Evolutionary conservation across 768 basidiomycete species (phyloP).

Genomic region (Collybia sp.): DNA sequence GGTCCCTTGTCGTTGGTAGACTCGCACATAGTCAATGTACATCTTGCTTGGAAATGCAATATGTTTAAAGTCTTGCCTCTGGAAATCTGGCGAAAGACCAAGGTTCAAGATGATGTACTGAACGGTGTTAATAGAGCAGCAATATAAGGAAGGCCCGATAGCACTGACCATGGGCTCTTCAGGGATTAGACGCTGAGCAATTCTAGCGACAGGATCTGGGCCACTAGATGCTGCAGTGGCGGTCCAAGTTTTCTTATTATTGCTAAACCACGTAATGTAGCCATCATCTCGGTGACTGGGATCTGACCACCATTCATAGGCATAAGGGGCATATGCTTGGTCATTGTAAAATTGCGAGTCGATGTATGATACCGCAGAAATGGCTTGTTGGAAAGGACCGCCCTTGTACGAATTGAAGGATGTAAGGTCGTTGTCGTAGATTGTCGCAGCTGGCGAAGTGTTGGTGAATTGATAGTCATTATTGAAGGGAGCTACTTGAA

Average conservation of each 20-base stretch:
- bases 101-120: slow-evolving; percentile 85
- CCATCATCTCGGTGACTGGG: slow-evolving; percentile 61
- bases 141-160: slow-evolving; percentile 2
- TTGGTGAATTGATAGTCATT: slow-evolving; percentile 59
- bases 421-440: slow-evolving; percentile 50
- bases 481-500: slow-evolving; percentile 80
- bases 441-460: slow-evolving; percentile 41
- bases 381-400: slow-evolving; percentile 68
- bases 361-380: slow-evolving; percentile 58
- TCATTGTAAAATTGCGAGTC: slow-evolving; percentile 53
- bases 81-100: slow-evolving; percentile 77
- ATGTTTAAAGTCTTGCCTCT: slow-evolving; percentile 63
- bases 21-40: slow-evolving; percentile 86
- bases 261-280: slow-evolving; percentile 81
- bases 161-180: slow-evolving; percentile 89
- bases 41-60: slow-evolving; percentile 76
- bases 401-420: slow-evolving; percentile 66
- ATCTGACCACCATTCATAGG: slow-evolving; percentile 79
- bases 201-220: slow-evolving; percentile 49
- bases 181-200: slow-evolving; percentile 69
- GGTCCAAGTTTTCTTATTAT: slow-evolving; percentile 67
- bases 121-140: slow-evolving; percentile 5
- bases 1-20: slow-evolving; percentile 78
- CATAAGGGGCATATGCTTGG: slow-evolving; percentile 54
- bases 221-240: slow-evolving; percentile 63